A percentile compares a stretch with the other conserved stretches of the same genome.
Evolutionary conservation across 768 basidiomycete genomes (phyloP).

Genomic region (Royoungia palumana): DNA sequence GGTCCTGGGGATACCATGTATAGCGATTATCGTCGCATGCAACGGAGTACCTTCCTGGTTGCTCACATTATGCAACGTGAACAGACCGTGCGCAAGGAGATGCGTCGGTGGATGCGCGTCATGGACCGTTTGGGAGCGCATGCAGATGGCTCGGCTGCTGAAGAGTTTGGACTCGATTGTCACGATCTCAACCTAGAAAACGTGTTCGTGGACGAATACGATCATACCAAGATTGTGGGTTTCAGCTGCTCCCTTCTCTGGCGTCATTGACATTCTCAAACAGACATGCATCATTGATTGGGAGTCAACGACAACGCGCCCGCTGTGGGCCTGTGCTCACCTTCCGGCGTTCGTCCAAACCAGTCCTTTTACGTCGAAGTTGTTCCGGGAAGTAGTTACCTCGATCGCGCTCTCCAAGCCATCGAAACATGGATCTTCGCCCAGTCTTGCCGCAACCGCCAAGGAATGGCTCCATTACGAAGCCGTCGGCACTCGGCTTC

Average conservation of each 20-base stretch:
- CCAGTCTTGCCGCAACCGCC: slow-evolving; percentile 45
- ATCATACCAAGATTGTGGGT: slow-evolving; percentile 70
- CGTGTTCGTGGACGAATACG: slow-evolving; percentile 71
- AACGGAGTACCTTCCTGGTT: slow-evolving; percentile 74
- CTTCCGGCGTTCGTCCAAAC: slow-evolving; percentile 75
- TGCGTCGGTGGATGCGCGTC: slow-evolving; percentile 63
- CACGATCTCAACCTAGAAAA: slow-evolving; percentile 87
- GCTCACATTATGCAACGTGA: slow-evolving; percentile 67
- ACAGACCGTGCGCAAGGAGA: slow-evolving; percentile 61
- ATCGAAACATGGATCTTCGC: slow-evolving; percentile 15
- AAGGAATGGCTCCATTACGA: slow-evolving; percentile 77
- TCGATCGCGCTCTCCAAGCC: slow-evolving; percentile 37
- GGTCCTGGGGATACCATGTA: slow-evolving; percentile 79
- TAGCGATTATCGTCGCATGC: slow-evolving; percentile 77
- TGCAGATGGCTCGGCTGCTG: slow-evolving; percentile 32
- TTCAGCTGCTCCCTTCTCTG: background rate
- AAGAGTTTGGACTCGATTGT: slow-evolving; percentile 77
- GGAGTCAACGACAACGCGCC: slow-evolving; percentile 87
- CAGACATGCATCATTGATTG: slow-evolving; percentile 88
- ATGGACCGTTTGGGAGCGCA: slow-evolving; percentile 56
- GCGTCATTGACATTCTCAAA: background rate
- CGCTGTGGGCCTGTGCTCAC: slow-evolving; percentile 83
- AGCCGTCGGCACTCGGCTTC: slow-evolving; percentile 56
- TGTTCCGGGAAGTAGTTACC: slow-evolving; percentile 65
- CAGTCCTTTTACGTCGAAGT: slow-evolving; percentile 67